Conservation (phyloP, 164 flowering plant genomes). For the Aristolochia californica region DNA sequence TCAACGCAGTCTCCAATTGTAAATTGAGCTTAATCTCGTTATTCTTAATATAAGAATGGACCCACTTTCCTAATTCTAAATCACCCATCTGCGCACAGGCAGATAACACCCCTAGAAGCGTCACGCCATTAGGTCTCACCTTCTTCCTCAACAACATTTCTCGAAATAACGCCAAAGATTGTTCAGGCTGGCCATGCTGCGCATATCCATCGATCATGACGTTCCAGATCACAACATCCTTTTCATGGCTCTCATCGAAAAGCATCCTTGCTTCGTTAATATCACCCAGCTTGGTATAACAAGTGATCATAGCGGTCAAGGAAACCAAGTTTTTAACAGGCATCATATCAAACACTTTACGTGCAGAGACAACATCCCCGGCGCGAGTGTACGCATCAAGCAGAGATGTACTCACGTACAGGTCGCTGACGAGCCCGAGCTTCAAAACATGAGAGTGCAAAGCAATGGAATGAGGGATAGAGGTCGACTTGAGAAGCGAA, state of each 20-base stretch:
- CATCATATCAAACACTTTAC: conserved; percentile 52
- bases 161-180: conserved; percentile 42
- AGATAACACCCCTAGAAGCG: conserved; percentile 49
- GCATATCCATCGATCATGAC: conserved; percentile 72
- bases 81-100: conserved; percentile 62
- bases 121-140: conserved; percentile 41
- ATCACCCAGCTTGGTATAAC: conserved; percentile 50
- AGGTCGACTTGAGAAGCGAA: conserved; percentile 40
- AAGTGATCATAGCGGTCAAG: conserved; percentile 59
- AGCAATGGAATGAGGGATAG: conserved; percentile 11
- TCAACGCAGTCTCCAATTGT: conserved; percentile 51
- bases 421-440: conserved; percentile 30
- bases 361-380: conserved; percentile 47
- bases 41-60: conserved; percentile 49
- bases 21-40: conserved; percentile 25
- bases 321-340: conserved; percentile 49
- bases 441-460: conserved; percentile 50
- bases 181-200: conserved; percentile 45
- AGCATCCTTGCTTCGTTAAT: conserved; percentile 36
- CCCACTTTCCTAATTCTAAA: conserved; percentile 57
- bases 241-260: conserved; percentile 51
- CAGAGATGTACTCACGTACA: conserved; percentile 54
- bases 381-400: conserved; percentile 57
- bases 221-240: conserved; percentile 74
- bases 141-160: conserved; percentile 33